Evolutionary conservation across 2,329 filamentous ascomycete genomes (phyloP).

Genomic region (Zelopaecilomyces penicillatus): DNA sequence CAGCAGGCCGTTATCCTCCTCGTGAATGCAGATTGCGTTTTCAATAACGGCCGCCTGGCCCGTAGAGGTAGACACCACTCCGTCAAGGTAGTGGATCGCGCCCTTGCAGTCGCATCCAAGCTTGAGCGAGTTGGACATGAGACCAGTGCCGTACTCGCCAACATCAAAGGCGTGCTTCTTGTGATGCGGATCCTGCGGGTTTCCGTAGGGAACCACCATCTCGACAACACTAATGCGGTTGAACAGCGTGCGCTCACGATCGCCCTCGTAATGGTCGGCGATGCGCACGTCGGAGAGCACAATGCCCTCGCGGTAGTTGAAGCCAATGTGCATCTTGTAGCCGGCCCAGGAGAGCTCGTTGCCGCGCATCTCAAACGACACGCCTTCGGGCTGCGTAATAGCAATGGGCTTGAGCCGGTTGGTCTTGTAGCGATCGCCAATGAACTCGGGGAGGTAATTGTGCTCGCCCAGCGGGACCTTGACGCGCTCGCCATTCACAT

Average conservation of each 20-base stretch:
- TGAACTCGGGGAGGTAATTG: slow-evolving; percentile 21
- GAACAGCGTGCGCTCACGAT: slow-evolving; percentile 37
- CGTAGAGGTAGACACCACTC: slow-evolving; percentile 20
- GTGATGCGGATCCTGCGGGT: slow-evolving; percentile 45
- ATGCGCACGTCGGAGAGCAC: slow-evolving; percentile 56
- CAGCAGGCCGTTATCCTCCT: slow-evolving; percentile 41
- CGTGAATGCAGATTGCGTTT: slow-evolving; percentile 29
- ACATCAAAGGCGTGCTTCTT: slow-evolving; percentile 65
- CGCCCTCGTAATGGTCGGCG: slow-evolving; percentile 41
- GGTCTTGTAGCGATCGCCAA: not conserved
- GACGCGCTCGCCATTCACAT: slow-evolving; percentile 25
- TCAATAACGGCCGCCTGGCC: slow-evolving; percentile 23
- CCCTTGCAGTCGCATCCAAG: slow-evolving; percentile 58
- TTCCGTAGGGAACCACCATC: slow-evolving; percentile 1
- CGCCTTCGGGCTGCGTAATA: slow-evolving; percentile 27
- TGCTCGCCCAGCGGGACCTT: not conserved
- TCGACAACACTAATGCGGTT: slow-evolving; percentile 4
- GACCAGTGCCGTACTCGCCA: slow-evolving; percentile 57
- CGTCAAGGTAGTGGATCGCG: slow-evolving; percentile 36
- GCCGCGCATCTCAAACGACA: slow-evolving; percentile 24
- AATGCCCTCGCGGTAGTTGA: slow-evolving; percentile 61
- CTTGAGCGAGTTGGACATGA: slow-evolving; percentile 56
- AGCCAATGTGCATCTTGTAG: slow-evolving; percentile 60
- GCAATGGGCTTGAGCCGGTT: not conserved
- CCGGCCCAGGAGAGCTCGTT: slow-evolving; percentile 50